Percentiles rank a stretch among this genome's conserved stretches.
phyloP scores from a whole-genome alignment of 495 filamentous ascomycete genomes.

The Physcia stellaris region DNA sequence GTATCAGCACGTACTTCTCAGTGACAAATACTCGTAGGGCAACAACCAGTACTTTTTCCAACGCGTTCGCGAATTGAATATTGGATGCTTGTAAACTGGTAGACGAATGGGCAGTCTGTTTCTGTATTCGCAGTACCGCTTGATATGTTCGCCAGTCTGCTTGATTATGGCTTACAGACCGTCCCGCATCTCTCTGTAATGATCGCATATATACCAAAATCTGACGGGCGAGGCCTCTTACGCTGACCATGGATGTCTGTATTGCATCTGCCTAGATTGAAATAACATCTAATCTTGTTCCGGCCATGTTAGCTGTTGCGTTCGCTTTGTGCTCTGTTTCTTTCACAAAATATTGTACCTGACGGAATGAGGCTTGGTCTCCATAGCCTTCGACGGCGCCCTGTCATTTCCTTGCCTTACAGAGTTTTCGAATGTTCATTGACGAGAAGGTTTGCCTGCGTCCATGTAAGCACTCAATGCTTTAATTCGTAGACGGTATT shows the following conservation, averaged over 20 bases:
- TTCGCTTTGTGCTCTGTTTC: background rate
- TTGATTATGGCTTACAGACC: conserved; percentile 7
- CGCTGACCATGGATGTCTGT: conserved; percentile 2
- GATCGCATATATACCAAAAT: conserved; percentile 7
- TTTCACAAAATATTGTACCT: background rate
- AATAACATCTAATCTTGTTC: conserved; percentile 3
- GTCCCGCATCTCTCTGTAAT: conserved; percentile 12
- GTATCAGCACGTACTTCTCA: conserved; percentile 13
- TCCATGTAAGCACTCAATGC: too few relatives aligned
- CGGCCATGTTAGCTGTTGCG: background rate
- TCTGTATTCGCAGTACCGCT: conserved; percentile 12
- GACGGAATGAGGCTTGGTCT: background rate
- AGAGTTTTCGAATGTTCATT: conserved; percentile 6
- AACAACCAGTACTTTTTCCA: conserved; percentile 11
- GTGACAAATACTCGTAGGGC: conserved; percentile 17
- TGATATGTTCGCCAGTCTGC: conserved; percentile 14
- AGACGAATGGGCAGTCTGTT: conserved; percentile 5
- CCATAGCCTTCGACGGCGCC: conserved; percentile 7
- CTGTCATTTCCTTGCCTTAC: conserved; percentile 3
- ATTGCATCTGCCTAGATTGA: conserved; percentile 1
- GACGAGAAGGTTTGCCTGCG: background rate
- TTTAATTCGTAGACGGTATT: background rate
- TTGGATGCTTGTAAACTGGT: conserved; percentile 6
- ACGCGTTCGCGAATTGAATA: conserved; percentile 17
- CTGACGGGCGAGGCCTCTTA: conserved; percentile 9